Evolutionary conservation across 2,329 filamentous ascomycete genomes (phyloP).

Genomic region (Calonectria honghensis): DNA sequence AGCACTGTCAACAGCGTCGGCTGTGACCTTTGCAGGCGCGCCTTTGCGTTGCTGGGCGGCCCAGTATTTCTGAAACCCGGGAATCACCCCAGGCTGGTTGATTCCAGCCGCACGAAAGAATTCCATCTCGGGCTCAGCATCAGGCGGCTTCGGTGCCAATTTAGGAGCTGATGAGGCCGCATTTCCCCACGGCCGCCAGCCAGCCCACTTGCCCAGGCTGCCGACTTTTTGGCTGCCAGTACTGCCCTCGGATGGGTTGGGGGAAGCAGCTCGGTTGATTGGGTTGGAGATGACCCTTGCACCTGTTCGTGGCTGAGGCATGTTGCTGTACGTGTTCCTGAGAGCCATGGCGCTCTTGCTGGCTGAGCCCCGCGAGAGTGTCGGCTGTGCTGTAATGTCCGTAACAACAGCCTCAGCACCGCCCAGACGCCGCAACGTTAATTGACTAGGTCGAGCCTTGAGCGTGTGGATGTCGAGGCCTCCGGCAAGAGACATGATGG

Average conservation of each 20-base stretch:
- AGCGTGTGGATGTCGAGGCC: slow-evolving; percentile 94
- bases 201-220: slow-evolving; percentile 66
- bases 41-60: slow-evolving; percentile 69
- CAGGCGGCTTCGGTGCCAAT: slow-evolving; percentile 43
- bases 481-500: slow-evolving; percentile 88
- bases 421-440: slow-evolving; percentile 75
- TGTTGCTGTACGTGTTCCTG: slow-evolving; percentile 71
- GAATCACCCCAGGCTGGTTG: slow-evolving; percentile 85
- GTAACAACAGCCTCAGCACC: slow-evolving; percentile 74
- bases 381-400: slow-evolving; percentile 76
- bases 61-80: slow-evolving; percentile 79
- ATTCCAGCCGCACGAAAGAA: slow-evolving; percentile 79
- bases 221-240: slow-evolving; percentile 47
- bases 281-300: slow-evolving; percentile 58
- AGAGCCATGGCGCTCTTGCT: slow-evolving; percentile 74
- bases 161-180: slow-evolving; percentile 41
- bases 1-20: slow-evolving; percentile 75
- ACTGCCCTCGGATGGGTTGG: slow-evolving; percentile 50
- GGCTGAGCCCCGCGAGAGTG: slow-evolving; percentile 67
- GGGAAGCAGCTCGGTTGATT: slow-evolving; percentile 54
- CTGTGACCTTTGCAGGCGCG: slow-evolving; percentile 74
- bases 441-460: slow-evolving; percentile 83
- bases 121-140: slow-evolving; percentile 60
- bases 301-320: slow-evolving; percentile 53
- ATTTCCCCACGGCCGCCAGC: slow-evolving; percentile 69